Conservation (phyloP, 2,329 filamentous ascomycete genomes). For the Septoria petroselini region DNA sequence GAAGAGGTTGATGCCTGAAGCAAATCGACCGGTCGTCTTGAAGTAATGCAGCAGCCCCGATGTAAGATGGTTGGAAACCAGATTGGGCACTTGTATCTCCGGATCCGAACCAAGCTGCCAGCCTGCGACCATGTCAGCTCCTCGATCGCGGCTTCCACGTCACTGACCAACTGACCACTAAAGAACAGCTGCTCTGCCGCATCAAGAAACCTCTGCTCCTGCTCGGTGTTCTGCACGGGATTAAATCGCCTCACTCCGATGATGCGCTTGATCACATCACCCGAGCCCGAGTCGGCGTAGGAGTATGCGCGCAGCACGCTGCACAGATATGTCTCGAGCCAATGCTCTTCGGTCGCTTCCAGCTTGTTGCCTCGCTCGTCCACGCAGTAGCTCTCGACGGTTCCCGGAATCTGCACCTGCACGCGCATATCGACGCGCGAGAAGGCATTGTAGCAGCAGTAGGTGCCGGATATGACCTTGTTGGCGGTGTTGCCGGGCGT, state of each 20-base stretch:
- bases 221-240: constrained; percentile 95
- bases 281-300: constrained; percentile 92
- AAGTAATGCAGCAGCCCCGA: constrained; percentile 94
- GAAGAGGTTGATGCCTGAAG: constrained; percentile 95
- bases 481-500: constrained; percentile 76
- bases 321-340: constrained; percentile 97
- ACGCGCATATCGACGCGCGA: constrained; percentile 97
- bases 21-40: constrained; percentile 87
- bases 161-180: constrained; percentile 57
- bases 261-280: constrained; percentile 92
- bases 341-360: constrained; percentile 87
- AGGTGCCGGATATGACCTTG: constrained; percentile 91
- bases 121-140: constrained; percentile 51
- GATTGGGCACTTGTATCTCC: constrained; percentile 94
- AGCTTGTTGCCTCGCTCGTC: constrained; percentile 95
- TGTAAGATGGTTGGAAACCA: constrained; percentile 92
- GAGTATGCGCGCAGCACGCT: constrained; percentile 91
- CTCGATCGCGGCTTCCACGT: neutral
- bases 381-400: constrained; percentile 94
- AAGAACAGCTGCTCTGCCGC: constrained; percentile 95
- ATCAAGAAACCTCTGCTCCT: constrained; percentile 91
- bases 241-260: constrained; percentile 97
- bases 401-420: constrained; percentile 93
- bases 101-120: constrained; percentile 96
- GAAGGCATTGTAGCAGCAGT: constrained; percentile 99